A percentile compares a stretch with the other conserved stretches of the same genome.
These are phyloP conservation scores for Puccinia novopanici DNA, from an alignment of 1,284 basidiomycete genomes.

Conservation along the genomic window DNA sequence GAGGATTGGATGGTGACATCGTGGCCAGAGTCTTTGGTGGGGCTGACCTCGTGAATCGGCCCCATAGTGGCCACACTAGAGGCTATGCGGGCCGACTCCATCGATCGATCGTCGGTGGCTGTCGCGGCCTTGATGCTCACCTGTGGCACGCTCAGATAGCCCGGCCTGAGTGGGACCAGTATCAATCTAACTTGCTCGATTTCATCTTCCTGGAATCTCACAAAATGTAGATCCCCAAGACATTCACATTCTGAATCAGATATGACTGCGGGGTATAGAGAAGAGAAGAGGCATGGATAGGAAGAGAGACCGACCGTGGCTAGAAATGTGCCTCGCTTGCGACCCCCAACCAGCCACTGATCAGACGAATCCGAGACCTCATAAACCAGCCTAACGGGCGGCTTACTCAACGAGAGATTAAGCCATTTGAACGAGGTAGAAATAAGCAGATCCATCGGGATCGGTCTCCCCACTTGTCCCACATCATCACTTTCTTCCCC, in stretches of 20 bases:
- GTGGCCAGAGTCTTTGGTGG: background rate
- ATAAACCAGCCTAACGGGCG: conserved; percentile 21
- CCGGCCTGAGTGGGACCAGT: conserved; percentile 22
- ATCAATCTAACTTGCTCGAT: conserved; percentile 3
- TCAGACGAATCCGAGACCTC: background rate
- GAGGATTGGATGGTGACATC: conserved; percentile 12
- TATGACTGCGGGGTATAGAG: background rate
- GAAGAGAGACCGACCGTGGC: conserved; percentile 6
- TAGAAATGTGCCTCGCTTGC: conserved; percentile 22
- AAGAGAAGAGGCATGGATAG: background rate
- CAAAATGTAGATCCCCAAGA: background rate
- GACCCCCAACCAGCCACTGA: conserved; percentile 35
- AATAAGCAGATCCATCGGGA: conserved; percentile 16
- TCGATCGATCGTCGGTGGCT: background rate
- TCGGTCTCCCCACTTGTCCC: conserved; percentile 26
- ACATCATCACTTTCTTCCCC: conserved; percentile 4
- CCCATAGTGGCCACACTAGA: background rate
- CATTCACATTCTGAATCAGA: conserved; percentile 7
- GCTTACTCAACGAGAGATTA: background rate
- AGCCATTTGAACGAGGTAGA: conserved; percentile 35
- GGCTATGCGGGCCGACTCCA: background rate
- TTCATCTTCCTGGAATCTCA: background rate
- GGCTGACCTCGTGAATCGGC: background rate
- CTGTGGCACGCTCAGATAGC: conserved; percentile 9
- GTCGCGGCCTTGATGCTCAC: conserved; percentile 3